phyloP scores from a whole-genome alignment of 2,329 filamentous ascomycete species.

The Ceratocystiopsis brevicomis region DNA sequence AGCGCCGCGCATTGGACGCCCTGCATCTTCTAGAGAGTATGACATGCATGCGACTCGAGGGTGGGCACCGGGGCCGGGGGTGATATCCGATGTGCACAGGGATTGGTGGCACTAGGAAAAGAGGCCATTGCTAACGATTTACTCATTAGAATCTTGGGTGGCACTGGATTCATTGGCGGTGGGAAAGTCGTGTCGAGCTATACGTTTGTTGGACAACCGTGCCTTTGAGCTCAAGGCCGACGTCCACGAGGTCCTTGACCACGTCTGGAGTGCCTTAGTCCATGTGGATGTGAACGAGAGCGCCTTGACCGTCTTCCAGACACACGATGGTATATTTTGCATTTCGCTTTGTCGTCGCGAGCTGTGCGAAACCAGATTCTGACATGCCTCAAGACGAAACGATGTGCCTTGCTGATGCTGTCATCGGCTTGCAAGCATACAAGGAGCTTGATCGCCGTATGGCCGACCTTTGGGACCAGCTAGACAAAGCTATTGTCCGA shows the following conservation, averaged over 20 bases:
- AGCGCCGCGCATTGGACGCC: conserved; percentile 36
- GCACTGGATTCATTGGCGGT: conserved; percentile 40
- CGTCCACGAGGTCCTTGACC: conserved; percentile 46
- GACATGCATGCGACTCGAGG: too few relatives aligned
- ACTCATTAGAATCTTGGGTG: conserved; percentile 30
- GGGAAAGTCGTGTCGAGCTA: conserved; percentile 40
- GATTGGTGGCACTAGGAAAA: too few relatives aligned
- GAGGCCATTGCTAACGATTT: too few relatives aligned
- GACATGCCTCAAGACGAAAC: conserved; percentile 23
- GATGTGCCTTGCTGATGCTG: conserved; percentile 33
- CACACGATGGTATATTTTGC: conserved; percentile 9
- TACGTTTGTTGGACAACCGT: conserved; percentile 45
- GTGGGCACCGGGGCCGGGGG: too few relatives aligned
- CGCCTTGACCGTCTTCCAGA: conserved; percentile 30
- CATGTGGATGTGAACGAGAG: conserved; percentile 36
- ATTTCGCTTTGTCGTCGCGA: conserved; percentile 18
- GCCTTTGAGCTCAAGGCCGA: conserved; percentile 46
- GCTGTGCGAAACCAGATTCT: conserved; percentile 3
- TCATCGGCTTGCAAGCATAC: conserved; percentile 36
- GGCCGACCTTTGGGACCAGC: conserved; percentile 39
- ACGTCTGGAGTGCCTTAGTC: conserved; percentile 54
- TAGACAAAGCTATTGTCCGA: conserved; percentile 41
- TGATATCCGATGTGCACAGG: too few relatives aligned
- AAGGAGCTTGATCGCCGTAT: conserved; percentile 43
- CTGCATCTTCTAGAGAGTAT: conserved; percentile 36